Base-by-base conservation (phyloP, 176 grass and related monocot species). In the Hsuehochloa calcarea region DNA sequence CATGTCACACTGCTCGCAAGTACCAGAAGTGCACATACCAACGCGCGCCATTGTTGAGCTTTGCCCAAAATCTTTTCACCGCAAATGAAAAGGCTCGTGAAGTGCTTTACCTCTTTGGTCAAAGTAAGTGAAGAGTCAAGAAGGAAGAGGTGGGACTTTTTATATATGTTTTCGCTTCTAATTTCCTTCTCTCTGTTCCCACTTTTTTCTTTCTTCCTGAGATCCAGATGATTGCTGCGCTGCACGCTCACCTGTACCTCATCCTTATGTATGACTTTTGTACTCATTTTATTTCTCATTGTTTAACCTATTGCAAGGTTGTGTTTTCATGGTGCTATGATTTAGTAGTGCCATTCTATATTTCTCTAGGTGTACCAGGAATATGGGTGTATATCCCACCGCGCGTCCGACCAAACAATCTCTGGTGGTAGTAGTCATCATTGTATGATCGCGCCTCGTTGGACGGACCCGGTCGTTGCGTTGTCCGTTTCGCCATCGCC, bases 141-240 rank as follows among this genome's bases (percentile, higher is more conserved):
- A 55, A 62, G 80, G 16, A 34, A 29, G 47, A 20, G 31, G 65
- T 6, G 55, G n/a, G 35, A 9, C 49, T 58, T 59, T 82, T 26
- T 16, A 1, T 23, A 3, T 23, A 0, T 39, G 15, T 4, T 46
- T 71, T 63, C 39, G 29, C 14, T 19, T 54, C 35, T 75, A 49
- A 1, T 38, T 59, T 81, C 78, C 16, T 66, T 47, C 26, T 51
- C 78, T 22, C 9, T 10, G 78, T 3, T 17, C 59, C 35, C 16
- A 5, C 6, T 8, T 47, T 74, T 74, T 75, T 25, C 29, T 35
- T 41, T 41, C 40, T 52, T 65, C 52, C 26, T 27, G 39, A 31
- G 82, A 60, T 40, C 50, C 70, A 69, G 82, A 85, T 80, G 76
- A 89, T 85, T 79, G 70, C 65, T 67, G 27, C 78, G 75, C 68